phyloP scores from a whole-genome alignment of 1,139 yeast genomes.

The Saccharomycopsis crataegensis region DNA sequence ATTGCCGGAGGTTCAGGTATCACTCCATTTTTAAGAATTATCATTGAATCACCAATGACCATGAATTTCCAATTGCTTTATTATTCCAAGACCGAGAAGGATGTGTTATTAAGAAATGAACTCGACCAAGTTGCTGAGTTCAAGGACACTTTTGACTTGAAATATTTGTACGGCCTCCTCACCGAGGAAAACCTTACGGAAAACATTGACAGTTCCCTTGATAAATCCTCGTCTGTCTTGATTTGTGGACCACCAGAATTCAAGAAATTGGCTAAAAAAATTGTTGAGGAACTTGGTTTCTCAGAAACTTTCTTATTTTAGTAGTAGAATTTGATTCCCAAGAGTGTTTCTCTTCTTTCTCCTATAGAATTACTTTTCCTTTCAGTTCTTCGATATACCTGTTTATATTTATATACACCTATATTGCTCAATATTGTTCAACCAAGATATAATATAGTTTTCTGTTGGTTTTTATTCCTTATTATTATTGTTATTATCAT shows the following conservation, averaged over 20 bases:
- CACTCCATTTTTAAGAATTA: slow-evolving; percentile 69
- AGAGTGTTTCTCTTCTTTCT: not conserved
- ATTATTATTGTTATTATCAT: too few relatives aligned
- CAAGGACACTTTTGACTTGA: slow-evolving; percentile 41
- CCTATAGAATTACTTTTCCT: not conserved
- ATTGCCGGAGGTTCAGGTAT: slow-evolving; percentile 84
- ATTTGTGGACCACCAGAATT: slow-evolving; percentile 75
- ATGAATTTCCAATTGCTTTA: slow-evolving; percentile 55
- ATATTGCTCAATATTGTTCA: too few relatives aligned
- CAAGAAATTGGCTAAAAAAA: slow-evolving; percentile 45
- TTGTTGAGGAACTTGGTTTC: slow-evolving; percentile 58
- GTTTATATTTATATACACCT: not conserved
- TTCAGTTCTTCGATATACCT: not conserved
- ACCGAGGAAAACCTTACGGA: slow-evolving; percentile 36
- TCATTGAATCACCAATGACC: slow-evolving; percentile 50
- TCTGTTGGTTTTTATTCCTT: too few relatives aligned
- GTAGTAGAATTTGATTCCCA: slow-evolving; percentile 5
- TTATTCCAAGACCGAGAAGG: slow-evolving; percentile 69
- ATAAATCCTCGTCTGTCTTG: slow-evolving; percentile 37
- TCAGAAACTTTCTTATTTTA: slow-evolving; percentile 66
- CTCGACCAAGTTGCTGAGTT: slow-evolving; percentile 66
- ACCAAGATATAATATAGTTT: not conserved
- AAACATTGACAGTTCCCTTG: slow-evolving; percentile 8
- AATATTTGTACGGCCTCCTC: slow-evolving; percentile 46
- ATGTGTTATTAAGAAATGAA: slow-evolving; percentile 61